Base-by-base conservation (phyloP, 768 basidiomycete species). In the Tylopilus plumbeoviolaceoides region DNA sequence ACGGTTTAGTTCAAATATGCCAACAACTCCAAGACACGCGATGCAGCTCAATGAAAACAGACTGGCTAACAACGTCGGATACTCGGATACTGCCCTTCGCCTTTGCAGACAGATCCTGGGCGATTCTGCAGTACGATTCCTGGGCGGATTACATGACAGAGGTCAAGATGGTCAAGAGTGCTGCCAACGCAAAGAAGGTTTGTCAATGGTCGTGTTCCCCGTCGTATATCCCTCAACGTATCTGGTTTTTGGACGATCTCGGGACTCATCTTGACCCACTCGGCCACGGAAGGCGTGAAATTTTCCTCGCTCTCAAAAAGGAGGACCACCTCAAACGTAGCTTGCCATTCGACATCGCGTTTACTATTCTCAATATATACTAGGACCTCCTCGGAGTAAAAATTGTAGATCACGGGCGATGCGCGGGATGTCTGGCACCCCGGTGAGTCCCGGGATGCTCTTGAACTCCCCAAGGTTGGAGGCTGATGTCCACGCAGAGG, bases 141-240 rank as follows among this genome's bases (percentile, higher is more conserved):
- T 92, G 89, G 84, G 91, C 89, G 1, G 90, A 89, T 68, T 93
- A 86, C 65, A 70, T 84, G 38, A 90, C 91, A 2, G 91, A 94
- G 65, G 78, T 82, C 43, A 90, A 90, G 73, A 92, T 92, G 90
- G 81, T 88, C 58, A 91, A 92, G 70, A 78, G 74, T 35, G 85
- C 80, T 1, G 71, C 80, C 42, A 78, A 76, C 20, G 83, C 87
- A 8, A 68, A 76, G 58, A 73, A 82, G 47, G 88, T 83, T 61
- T 55, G 71, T 61, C 20, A 7, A n/a, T 38, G 11, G 31, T 33
- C 31, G 12, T 33, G 31, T 33, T 33, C 31, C 31, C 31, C 12
- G 23, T 33, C 31, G 1, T 25, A 7, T n/a, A 14, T 39, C 1
- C 4, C 31, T 54, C 11, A 65, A 5, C 14, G n/a, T 11, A 28